Base-by-base conservation (phyloP, 371 early-diverging fungal genomes). In the Dentiscutata heterogama region DNA sequence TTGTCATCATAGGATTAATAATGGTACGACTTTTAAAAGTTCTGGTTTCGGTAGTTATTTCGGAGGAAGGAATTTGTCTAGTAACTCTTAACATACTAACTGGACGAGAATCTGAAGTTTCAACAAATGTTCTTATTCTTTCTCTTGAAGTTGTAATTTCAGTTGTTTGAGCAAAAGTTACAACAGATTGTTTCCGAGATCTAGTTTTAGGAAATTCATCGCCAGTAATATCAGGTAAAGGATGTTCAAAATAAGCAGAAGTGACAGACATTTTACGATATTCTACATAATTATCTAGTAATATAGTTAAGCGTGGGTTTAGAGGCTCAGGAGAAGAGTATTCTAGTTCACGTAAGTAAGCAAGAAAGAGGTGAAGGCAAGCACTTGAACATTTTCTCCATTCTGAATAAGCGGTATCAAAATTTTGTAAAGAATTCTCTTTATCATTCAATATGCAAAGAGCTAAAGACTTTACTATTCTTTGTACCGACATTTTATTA, bases 201-300 rank as follows among this genome's bases (percentile, higher is more conserved):
- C 60, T 58, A 22, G 25, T 6, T 53, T 53, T 73, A 51, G 20
- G 18, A 14, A 25, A n/a, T 20, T 27, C 20, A 29, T 73, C 18
- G 0, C 7, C 11, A 46, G 51, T 46, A 13, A 42, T 22, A 25
- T 71, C 46, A 16, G 35, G 42, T 73, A 22, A 42, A 60, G 60
- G 78, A 13, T n/a, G 11, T 76, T 60, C n/a, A 50, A 78, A 56
- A 25, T 61, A 68, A 18, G 25, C 27, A 4, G 80, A 68, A 2
- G 80, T 64, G 4, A 71, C 51, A 7, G 80, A 79, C 51, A 39
- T 51, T 29, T 68, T 71, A 67, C 70, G 29, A 65, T 65, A 31
- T 20, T 80, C 80, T 13, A 56, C 67, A 58, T 80, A 80, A 68
- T 80, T 80, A 71, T 80, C 80, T 35, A 80, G 20, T n/a, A 80